A percentile compares a stretch with the other conserved stretches of the same genome.
These are phyloP conservation scores for Lepiota brunneoincarnata DNA, from an alignment of 768 basidiomycete genomes.

Conservation along the genomic window DNA sequence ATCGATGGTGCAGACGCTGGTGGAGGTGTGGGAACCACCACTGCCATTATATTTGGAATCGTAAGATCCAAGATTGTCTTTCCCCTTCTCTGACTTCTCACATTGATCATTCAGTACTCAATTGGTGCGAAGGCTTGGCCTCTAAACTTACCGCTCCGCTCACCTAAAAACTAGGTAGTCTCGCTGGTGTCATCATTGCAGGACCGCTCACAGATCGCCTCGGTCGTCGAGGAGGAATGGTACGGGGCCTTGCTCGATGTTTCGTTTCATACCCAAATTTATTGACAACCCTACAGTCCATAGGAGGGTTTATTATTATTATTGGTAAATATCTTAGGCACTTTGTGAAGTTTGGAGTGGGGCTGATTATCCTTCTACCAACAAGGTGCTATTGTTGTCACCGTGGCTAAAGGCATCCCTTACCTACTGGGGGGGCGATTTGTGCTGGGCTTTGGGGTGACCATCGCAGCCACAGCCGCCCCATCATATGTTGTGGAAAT, in stretches of 20 bases:
- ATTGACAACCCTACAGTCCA: slow-evolving; percentile 23
- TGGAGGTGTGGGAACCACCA: slow-evolving; percentile 41
- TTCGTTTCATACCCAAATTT: not conserved
- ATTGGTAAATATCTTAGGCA: slow-evolving; percentile 22
- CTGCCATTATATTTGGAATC: slow-evolving; percentile 44
- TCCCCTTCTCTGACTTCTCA: not conserved
- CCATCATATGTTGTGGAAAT: slow-evolving; percentile 56
- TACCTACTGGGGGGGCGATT: slow-evolving; percentile 54
- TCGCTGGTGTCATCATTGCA: slow-evolving; percentile 37
- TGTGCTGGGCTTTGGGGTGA: slow-evolving; percentile 52
- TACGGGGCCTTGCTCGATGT: slow-evolving; percentile 13
- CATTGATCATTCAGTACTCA: slow-evolving; percentile 30
- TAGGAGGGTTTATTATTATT: slow-evolving; percentile 38
- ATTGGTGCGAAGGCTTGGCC: slow-evolving; percentile 28
- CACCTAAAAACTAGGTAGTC: slow-evolving; percentile 8
- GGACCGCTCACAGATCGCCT: slow-evolving; percentile 40
- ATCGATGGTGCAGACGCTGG: slow-evolving; percentile 37
- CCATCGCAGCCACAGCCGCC: slow-evolving; percentile 41
- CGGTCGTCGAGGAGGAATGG: slow-evolving; percentile 45
- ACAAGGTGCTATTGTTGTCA: slow-evolving; percentile 42
- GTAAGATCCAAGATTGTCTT: slow-evolving; percentile 17
- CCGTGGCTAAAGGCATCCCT: slow-evolving; percentile 36
- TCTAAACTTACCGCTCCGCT: not conserved
- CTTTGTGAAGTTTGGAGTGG: not conserved
- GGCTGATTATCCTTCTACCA: not conserved